Conservation (phyloP, 768 basidiomycete genomes). For the Hydnomerulius pinastri region DNA sequence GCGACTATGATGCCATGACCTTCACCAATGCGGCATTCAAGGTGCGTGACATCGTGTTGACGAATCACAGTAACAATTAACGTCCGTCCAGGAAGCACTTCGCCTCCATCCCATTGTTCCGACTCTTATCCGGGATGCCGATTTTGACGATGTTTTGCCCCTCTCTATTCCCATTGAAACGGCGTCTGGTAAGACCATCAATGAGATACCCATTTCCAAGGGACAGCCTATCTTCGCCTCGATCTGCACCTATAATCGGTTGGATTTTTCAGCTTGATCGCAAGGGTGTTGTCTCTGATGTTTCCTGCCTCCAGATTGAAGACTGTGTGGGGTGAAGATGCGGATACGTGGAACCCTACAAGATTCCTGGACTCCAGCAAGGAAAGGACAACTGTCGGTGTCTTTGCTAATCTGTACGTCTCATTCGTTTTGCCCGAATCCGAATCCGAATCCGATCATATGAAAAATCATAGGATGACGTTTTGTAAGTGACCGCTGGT, state of each 20-base stretch:
- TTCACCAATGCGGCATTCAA: slow-evolving; percentile 35
- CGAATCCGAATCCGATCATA: background rate
- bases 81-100: slow-evolving; percentile 22
- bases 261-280: background rate
- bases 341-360: slow-evolving; percentile 21
- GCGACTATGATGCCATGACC: slow-evolving; percentile 36
- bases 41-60: slow-evolving; percentile 13
- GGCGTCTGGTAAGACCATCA: slow-evolving; percentile 19
- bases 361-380: slow-evolving; percentile 13
- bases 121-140: slow-evolving; percentile 26
- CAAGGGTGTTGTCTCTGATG: background rate
- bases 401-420: slow-evolving; percentile 13
- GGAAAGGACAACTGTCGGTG: slow-evolving; percentile 2
- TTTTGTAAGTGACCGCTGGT: slow-evolving; percentile 3
- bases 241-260: slow-evolving; percentile 34
- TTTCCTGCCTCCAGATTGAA: background rate
- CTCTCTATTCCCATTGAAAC: slow-evolving; percentile 32
- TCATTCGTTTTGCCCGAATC: background rate
- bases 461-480: slow-evolving; percentile 6
- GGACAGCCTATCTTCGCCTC: slow-evolving; percentile 17
- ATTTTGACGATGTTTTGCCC: slow-evolving; percentile 34
- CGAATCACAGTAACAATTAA: background rate
- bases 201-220: slow-evolving; percentile 17
- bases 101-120: slow-evolving; percentile 35
- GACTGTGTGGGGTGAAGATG: slow-evolving; percentile 22